Conservation (phyloP, 805 yeast species). For the Starmerella roubikii region DNA sequence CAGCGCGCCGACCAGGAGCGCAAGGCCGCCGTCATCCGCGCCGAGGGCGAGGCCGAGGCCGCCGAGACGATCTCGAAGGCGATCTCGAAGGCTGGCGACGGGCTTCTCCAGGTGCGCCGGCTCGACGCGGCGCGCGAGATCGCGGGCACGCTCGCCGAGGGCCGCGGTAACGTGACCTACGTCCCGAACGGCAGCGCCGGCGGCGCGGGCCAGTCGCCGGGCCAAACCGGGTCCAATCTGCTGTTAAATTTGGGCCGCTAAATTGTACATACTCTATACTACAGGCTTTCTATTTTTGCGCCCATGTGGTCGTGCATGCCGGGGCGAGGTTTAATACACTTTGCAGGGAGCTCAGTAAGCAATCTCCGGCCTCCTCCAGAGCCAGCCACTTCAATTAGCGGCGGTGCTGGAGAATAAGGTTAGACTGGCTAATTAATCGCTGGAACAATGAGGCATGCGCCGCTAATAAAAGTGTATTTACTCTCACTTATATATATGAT, state of each 20-base stretch:
- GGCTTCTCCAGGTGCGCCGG: slow-evolving; percentile 81
- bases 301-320: too few species aligned
- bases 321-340: too few species aligned
- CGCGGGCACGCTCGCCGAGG: slow-evolving; percentile 70
- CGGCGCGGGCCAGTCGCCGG: slow-evolving; percentile 17
- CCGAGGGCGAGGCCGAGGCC: slow-evolving; percentile 98
- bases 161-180: slow-evolving; percentile 69
- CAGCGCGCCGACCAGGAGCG: slow-evolving; percentile 97
- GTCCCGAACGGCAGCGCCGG: slow-evolving; percentile 41
- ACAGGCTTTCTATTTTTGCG: too few species aligned
- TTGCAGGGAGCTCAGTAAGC: neutral
- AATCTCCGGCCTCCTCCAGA: too few species aligned
- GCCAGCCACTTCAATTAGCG: too few species aligned
- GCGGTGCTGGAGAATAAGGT: too few species aligned
- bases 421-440: too few species aligned
- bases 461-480: too few species aligned
- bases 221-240: slow-evolving; percentile 22
- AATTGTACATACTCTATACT: neutral
- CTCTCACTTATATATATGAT: too few species aligned
- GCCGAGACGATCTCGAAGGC: slow-evolving; percentile 93
- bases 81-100: slow-evolving; percentile 87
- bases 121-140: slow-evolving; percentile 94
- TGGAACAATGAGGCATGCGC: too few species aligned
- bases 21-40: slow-evolving; percentile 86
- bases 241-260: slow-evolving; percentile 24